Evolutionary conservation across 2,329 filamentous ascomycete genomes (phyloP).

Genomic region (Parastagonospora avenae): DNA sequence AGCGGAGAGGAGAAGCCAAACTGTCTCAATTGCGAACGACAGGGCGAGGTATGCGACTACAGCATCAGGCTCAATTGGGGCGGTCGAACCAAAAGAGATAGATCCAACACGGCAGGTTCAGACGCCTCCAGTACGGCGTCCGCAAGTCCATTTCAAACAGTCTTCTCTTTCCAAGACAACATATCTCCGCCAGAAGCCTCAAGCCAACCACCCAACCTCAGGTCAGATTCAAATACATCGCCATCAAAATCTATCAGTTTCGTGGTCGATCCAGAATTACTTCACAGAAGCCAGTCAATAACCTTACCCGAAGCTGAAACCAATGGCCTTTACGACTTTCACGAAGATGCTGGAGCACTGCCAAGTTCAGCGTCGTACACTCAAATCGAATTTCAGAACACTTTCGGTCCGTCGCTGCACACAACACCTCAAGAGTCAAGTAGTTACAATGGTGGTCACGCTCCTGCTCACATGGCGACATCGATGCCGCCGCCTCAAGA

Average conservation of each 20-base stretch:
- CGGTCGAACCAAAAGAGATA: slow-evolving; percentile 68
- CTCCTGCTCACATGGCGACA: slow-evolving; percentile 13
- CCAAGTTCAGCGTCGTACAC: slow-evolving; percentile 14
- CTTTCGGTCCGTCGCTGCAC: slow-evolving; percentile 29
- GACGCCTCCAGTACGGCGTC: slow-evolving; percentile 30
- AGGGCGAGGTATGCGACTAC: slow-evolving; percentile 78
- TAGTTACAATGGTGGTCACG: slow-evolving; percentile 16
- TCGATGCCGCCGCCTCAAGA: slow-evolving; percentile 38
- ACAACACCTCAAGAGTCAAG: slow-evolving; percentile 20
- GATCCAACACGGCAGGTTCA: slow-evolving; percentile 34
- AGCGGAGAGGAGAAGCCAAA: slow-evolving; percentile 75
- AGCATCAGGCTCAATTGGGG: slow-evolving; percentile 83
- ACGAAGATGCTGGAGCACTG: slow-evolving; percentile 6
- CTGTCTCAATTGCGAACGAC: slow-evolving; percentile 74
- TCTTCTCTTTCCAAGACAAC: slow-evolving; percentile 35
- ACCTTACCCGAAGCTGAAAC: slow-evolving; percentile 17
- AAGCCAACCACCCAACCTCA: slow-evolving; percentile 24
- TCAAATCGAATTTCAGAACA: slow-evolving; percentile 24
- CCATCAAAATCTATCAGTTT: slow-evolving; percentile 23
- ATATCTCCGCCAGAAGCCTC: slow-evolving; percentile 22
- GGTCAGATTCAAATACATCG: slow-evolving; percentile 31
- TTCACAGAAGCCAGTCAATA: slow-evolving; percentile 22
- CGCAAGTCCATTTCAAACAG: slow-evolving; percentile 36
- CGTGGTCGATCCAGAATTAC: slow-evolving; percentile 35
- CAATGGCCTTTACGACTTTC: slow-evolving; percentile 18